A percentile compares a stretch with the other conserved stretches of the same genome.
Conservation (phyloP, 108 stramenopile genomes). For the Thalassiosira profunda region DNA sequence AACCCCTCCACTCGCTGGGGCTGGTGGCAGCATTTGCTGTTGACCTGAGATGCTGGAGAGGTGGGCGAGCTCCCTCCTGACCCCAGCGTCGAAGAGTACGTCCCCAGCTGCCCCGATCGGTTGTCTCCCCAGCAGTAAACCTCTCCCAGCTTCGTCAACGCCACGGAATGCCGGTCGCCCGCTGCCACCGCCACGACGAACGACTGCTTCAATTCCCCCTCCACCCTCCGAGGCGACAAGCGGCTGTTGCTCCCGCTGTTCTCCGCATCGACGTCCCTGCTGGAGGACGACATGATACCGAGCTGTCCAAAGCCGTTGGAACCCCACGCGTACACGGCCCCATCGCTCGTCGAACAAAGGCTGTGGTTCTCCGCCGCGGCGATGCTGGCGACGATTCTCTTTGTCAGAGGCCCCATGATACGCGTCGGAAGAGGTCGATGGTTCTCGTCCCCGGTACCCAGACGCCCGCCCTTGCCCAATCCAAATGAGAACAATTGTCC, state of each 20-base stretch:
- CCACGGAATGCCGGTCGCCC: conserved; percentile 84
- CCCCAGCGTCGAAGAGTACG: no score
- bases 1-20: conserved; percentile 76
- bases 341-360: conserved; percentile 66
- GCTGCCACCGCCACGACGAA: conserved; percentile 78
- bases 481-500: conserved; percentile 85
- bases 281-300: conserved; percentile 25
- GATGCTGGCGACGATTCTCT: conserved; percentile 60
- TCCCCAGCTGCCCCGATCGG: conserved; percentile 75
- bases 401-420: conserved; percentile 60
- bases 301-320: conserved; percentile 88
- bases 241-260: conserved; percentile 14
- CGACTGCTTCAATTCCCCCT: conserved; percentile 58
- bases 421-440: conserved; percentile 72
- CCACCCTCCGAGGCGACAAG: conserved; percentile 75
- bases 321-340: conserved; percentile 80
- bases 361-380: conserved; percentile 91
- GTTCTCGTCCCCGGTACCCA: conserved; percentile 73
- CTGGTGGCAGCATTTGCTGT: conserved; percentile 14
- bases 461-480: conserved; percentile 78
- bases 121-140: conserved; percentile 92
- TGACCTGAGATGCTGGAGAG: background rate
- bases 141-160: conserved; percentile 69
- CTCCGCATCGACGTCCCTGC: background rate
- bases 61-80: background rate